Conservation (phyloP, 495 filamentous ascomycete species). For the Xylaria nigripes region DNA sequence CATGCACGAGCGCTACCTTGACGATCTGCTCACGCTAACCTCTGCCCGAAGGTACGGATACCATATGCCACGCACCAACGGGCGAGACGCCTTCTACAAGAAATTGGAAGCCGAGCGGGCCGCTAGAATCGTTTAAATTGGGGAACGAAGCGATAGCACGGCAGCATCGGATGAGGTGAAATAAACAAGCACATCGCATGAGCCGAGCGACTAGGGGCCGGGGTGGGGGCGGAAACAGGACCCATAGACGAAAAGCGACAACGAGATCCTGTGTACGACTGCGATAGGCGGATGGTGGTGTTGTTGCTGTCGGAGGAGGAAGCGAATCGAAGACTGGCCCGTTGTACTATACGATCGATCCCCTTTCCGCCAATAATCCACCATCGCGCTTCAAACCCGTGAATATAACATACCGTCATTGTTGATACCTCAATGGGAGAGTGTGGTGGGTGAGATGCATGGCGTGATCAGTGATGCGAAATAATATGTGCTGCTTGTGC, state of each 20-base stretch:
- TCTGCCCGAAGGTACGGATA: constrained; percentile 39
- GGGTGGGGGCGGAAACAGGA: neutral
- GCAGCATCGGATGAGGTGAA: neutral
- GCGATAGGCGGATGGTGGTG: neutral
- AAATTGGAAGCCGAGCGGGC: constrained; percentile 42
- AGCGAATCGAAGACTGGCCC: neutral
- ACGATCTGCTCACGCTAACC: constrained; percentile 14
- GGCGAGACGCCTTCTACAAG: constrained; percentile 40
- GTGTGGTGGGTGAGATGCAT: neutral
- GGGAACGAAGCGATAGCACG: neutral
- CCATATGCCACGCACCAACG: constrained; percentile 43
- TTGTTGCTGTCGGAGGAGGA: too few species aligned
- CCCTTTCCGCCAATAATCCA: constrained; percentile 1
- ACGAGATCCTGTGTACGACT: constrained; percentile 2
- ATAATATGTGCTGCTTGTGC: neutral
- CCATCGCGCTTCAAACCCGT: constrained; percentile 2
- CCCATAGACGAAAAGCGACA: constrained; percentile 1
- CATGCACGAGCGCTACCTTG: neutral
- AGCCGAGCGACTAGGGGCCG: neutral
- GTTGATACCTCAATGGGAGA: neutral
- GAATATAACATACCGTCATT: constrained; percentile 10
- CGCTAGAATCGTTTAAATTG: constrained; percentile 14
- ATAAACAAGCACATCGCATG: neutral
- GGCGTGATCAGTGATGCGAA: neutral
- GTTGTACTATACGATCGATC: constrained; percentile 6